phyloP scores from a whole-genome alignment of 768 basidiomycete species.

The Suillus tomentosus region DNA sequence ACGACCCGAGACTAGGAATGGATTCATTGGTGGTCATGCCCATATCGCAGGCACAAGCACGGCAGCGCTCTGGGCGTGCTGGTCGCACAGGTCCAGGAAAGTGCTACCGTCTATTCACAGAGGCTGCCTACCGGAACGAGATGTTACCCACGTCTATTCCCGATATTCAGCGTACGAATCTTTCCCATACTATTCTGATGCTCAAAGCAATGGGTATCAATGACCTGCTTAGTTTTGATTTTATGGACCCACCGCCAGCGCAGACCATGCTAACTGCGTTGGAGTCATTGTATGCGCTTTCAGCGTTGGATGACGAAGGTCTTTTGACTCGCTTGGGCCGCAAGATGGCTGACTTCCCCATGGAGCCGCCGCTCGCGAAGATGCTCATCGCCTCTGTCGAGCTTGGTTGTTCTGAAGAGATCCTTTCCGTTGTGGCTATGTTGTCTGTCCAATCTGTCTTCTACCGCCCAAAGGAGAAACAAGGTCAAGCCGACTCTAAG shows the following conservation, averaged over 20 bases:
- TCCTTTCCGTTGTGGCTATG: slow-evolving; percentile 97
- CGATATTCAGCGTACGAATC: slow-evolving; percentile 95
- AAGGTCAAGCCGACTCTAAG: slow-evolving; percentile 98
- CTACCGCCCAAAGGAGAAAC: slow-evolving; percentile 99
- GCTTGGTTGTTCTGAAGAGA: slow-evolving; percentile 97
- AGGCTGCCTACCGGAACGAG: slow-evolving; percentile 97
- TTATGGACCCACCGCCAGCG: slow-evolving; percentile 98
- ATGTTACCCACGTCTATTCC: slow-evolving; percentile 98
- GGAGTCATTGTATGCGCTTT: slow-evolving; percentile 91
- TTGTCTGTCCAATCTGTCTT: slow-evolving; percentile 95
- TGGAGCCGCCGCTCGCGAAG: slow-evolving; percentile 95
- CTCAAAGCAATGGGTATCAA: slow-evolving; percentile 99
- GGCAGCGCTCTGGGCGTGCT: slow-evolving; percentile 93
- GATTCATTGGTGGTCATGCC: slow-evolving; percentile 98
- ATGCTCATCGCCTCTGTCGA: slow-evolving; percentile 99
- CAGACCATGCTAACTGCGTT: slow-evolving; percentile 96
- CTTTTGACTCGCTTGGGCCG: slow-evolving; percentile 90
- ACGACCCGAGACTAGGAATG: slow-evolving; percentile 97
- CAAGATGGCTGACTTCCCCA: slow-evolving; percentile 99
- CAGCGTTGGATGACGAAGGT: slow-evolving; percentile 96
- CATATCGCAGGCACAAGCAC: slow-evolving; percentile 97
- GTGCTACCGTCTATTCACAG: slow-evolving; percentile 96
- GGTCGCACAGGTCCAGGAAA: slow-evolving; percentile 98
- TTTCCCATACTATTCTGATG: slow-evolving; percentile 90
- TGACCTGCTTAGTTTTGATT: slow-evolving; percentile 95